Conservation (phyloP, 1,284 basidiomycete genomes). For the Leccinum pallidistipes region DNA sequence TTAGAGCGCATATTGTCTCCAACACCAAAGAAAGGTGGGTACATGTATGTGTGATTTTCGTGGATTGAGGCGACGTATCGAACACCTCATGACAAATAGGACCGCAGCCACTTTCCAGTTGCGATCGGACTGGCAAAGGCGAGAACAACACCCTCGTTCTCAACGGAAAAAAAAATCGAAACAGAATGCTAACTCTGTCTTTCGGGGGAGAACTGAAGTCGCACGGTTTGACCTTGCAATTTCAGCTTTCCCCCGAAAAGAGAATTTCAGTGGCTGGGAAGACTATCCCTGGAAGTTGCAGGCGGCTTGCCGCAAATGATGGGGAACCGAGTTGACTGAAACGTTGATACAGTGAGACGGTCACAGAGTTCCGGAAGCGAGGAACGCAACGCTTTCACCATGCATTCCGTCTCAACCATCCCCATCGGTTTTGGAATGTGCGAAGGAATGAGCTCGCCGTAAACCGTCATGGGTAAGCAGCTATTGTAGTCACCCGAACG, state of each 20-base stretch:
- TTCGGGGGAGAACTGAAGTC: no score
- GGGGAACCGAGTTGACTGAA: not conserved
- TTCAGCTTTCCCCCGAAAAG: not conserved
- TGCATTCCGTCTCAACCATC: not conserved
- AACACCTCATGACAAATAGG: no score
- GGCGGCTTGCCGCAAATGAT: not conserved
- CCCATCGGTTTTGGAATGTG: not conserved
- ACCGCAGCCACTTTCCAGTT: no score
- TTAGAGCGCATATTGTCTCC: no score
- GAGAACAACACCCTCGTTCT: no score
- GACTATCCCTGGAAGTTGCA: not conserved
- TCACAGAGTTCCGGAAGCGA: not conserved
- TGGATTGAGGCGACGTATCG: no score
- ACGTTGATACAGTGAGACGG: not conserved
- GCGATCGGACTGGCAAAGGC: no score
- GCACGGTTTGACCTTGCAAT: no score
- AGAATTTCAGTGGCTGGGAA: not conserved
- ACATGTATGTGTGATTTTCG: no score
- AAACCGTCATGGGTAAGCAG: not conserved
- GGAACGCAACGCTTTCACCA: not conserved
- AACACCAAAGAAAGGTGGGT: no score
- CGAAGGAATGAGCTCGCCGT: not conserved
- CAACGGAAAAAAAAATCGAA: no score
- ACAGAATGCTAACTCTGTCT: no score
- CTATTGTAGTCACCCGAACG: not conserved